These are phyloP conservation scores for Heterotrichella gracilis DNA, from an alignment of 352 stramenopile species.

Conservation along the genomic window DNA sequence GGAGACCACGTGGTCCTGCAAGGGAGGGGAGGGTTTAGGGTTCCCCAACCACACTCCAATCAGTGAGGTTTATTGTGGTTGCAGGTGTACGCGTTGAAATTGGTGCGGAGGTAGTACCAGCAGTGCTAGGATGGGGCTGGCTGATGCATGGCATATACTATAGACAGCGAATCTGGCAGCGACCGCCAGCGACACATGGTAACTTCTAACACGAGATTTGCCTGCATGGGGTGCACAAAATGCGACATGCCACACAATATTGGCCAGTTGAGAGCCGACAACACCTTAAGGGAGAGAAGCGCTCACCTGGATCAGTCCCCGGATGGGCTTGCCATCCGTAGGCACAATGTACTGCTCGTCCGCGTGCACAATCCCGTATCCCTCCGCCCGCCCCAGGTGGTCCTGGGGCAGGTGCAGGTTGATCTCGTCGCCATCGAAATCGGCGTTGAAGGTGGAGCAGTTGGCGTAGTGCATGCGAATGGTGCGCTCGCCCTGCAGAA, in stretches of 20 bases:
- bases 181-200: no score
- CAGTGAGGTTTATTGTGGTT: no score
- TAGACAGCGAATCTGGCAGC: no score
- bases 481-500: slow-evolving; percentile 78
- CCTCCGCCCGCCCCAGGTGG: slow-evolving; percentile 73
- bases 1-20: slow-evolving; percentile 81
- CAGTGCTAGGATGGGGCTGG: no score
- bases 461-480: slow-evolving; percentile 99
- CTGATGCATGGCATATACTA: no score
- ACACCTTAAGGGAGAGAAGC: no score
- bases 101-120: no score
- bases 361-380: slow-evolving; percentile 77
- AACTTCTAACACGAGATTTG: no score
- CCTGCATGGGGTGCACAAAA: no score
- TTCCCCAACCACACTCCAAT: no score
- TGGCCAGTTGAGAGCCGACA: background rate
- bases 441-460: slow-evolving; percentile 99
- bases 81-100: no score
- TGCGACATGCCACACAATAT: background rate
- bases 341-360: slow-evolving; percentile 88
- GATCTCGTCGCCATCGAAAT: slow-evolving; percentile 99
- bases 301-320: slow-evolving; percentile 97
- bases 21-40: no score
- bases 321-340: slow-evolving; percentile 76
- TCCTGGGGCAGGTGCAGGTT: slow-evolving; percentile 98